Evolutionary conservation across 495 filamentous ascomycete species (phyloP).

Genomic region (Hypoxylon trugodes): DNA sequence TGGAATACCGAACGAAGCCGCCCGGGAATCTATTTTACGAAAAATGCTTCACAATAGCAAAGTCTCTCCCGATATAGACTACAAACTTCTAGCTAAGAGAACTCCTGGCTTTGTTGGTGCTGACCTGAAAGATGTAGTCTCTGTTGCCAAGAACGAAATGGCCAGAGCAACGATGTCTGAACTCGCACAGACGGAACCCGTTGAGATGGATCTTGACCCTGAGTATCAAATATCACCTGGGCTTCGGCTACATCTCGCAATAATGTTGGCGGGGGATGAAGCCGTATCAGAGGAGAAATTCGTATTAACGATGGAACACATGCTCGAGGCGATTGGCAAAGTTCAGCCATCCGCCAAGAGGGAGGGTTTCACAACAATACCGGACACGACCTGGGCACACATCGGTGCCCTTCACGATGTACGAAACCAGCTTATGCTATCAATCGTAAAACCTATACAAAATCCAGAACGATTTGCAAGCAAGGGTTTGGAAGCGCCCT

Average conservation of each 20-base stretch:
- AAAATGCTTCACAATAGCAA: conserved; percentile 76
- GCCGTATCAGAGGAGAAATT: conserved; percentile 58
- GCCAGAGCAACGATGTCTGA: conserved; percentile 64
- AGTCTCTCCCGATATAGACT: conserved; percentile 77
- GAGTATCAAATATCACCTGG: conserved; percentile 26
- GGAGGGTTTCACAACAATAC: conserved; percentile 96
- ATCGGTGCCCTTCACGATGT: conserved; percentile 86
- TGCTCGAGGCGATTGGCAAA: conserved; percentile 72
- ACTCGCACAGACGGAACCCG: conserved; percentile 43
- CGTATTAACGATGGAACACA: conserved; percentile 47
- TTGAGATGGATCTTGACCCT: conserved; percentile 40
- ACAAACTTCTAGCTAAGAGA: conserved; percentile 79
- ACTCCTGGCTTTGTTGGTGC: conserved; percentile 96
- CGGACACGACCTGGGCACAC: conserved; percentile 94
- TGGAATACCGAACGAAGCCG: conserved; percentile 87
- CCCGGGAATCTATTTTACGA: conserved; percentile 83
- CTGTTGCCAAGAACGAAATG: conserved; percentile 72
- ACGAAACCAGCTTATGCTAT: conserved; percentile 81
- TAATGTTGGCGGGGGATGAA: conserved; percentile 41
- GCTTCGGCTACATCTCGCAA: conserved; percentile 39
- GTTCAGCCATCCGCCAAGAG: conserved; percentile 94
- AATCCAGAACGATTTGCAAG: conserved; percentile 79
- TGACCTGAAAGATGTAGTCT: conserved; percentile 86
- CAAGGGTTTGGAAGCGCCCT: conserved; percentile 87
- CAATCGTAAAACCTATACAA: conserved; percentile 93